These are phyloP conservation scores for Salvia hispanica DNA, from an alignment of 257 asterid genomes.

Conservation along the genomic window DNA sequence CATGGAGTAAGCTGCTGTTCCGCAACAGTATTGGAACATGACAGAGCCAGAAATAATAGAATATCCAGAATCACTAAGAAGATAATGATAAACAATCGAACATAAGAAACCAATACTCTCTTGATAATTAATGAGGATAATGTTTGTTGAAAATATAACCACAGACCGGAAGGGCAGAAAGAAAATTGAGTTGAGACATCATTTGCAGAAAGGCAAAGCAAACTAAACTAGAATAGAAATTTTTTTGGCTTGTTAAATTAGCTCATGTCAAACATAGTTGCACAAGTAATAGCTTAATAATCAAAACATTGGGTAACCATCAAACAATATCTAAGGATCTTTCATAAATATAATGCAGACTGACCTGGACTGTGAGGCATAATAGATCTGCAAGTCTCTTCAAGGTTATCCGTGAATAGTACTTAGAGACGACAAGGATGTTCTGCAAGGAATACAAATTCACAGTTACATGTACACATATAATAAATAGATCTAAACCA, in stretches of 20 bases:
- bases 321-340: constrained; percentile 2
- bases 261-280: neutral
- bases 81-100: no score
- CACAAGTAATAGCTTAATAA: neutral
- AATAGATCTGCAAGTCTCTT: constrained; percentile 90
- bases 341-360: constrained; percentile 26
- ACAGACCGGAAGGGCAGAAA: neutral
- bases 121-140: neutral
- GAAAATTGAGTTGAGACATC: no score
- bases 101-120: neutral
- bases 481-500: neutral
- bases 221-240: neutral
- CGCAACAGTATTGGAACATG: neutral
- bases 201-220: neutral
- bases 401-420: constrained; percentile 83
- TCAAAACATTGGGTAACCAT: neutral
- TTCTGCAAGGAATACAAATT: constrained; percentile 58
- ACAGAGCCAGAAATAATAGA: no score
- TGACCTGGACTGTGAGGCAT: constrained; percentile 80
- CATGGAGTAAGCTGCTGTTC: no score
- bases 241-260: neutral
- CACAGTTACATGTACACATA: neutral
- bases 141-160: neutral
- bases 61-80: no score
- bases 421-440: constrained; percentile 87